A percentile compares a stretch with the other conserved stretches of the same genome.
Evolutionary conservation across 805 yeast genomes (phyloP).

Genomic region (Phaffomyces thermotolerans): DNA sequence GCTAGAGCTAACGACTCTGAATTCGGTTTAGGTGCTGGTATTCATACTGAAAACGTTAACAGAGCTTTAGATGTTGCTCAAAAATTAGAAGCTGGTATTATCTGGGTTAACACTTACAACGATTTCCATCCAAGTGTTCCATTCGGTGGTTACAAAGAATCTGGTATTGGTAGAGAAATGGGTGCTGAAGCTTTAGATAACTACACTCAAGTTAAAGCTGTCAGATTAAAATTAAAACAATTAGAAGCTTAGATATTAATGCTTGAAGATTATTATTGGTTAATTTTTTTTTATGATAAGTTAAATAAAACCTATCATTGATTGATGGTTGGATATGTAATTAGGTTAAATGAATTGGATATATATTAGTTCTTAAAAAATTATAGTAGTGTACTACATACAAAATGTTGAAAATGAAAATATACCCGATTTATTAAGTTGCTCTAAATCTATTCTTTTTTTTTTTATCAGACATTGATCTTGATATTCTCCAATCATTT

Average conservation of each 20-base stretch:
- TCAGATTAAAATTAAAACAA: conserved; percentile 40
- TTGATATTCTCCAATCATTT: conserved; percentile 9
- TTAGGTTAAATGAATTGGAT: conserved; percentile 2
- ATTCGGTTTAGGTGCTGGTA: conserved; percentile 78
- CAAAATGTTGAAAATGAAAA: too few relatives aligned
- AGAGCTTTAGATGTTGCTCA: conserved; percentile 58
- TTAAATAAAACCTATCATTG: conserved; percentile 3
- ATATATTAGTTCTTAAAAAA: background rate
- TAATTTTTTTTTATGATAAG: too few relatives aligned
- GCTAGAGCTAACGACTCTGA: conserved; percentile 61
- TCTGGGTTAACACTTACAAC: conserved; percentile 77
- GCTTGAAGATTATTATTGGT: background rate
- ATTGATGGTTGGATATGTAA: conserved; percentile 3
- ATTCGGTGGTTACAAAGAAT: conserved; percentile 75
- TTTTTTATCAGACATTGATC: conserved; percentile 5
- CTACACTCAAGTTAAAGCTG: conserved; percentile 71
- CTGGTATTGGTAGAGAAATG: conserved; percentile 85
- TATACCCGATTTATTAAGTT: background rate
- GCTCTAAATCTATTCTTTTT: conserved; percentile 7
- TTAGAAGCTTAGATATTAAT: conserved; percentile 4
- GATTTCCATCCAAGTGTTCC: conserved; percentile 71
- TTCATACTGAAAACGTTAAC: conserved; percentile 57
- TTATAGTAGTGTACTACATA: background rate
- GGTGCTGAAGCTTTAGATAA: conserved; percentile 71
- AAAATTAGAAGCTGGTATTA: conserved; percentile 65